A percentile compares a stretch with the other conserved stretches of the same genome.
Evolutionary conservation across 1,284 basidiomycete genomes (phyloP).

Genomic region (Hymenochaete sp.): DNA sequence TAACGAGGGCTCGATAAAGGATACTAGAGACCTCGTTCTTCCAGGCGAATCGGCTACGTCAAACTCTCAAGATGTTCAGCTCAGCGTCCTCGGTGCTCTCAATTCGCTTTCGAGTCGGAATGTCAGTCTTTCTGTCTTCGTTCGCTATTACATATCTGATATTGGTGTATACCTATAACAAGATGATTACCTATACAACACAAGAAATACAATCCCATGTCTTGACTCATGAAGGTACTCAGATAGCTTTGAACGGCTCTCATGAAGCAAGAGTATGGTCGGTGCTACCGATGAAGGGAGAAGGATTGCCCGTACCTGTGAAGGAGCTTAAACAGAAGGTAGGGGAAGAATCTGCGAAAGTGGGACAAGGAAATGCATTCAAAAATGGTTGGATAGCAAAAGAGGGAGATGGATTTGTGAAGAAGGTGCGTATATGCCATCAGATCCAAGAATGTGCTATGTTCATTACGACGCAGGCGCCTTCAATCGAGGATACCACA

Average conservation of each 20-base stretch:
- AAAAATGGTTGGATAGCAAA: slow-evolving; percentile 97
- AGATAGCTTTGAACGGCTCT: slow-evolving; percentile 76
- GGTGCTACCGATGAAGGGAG: slow-evolving; percentile 65
- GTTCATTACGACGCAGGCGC: slow-evolving; percentile 33
- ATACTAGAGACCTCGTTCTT: slow-evolving; percentile 66
- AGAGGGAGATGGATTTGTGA: slow-evolving; percentile 82
- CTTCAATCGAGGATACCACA: slow-evolving; percentile 65
- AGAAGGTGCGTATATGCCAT: slow-evolving; percentile 37
- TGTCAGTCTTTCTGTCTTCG: slow-evolving; percentile 32
- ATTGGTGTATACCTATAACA: background rate
- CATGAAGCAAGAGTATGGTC: slow-evolving; percentile 91
- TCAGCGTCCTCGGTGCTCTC: slow-evolving; percentile 75
- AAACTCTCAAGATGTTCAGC: slow-evolving; percentile 66
- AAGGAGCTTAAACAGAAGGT: slow-evolving; percentile 65
- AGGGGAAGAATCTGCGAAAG: slow-evolving; percentile 79
- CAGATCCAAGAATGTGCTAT: slow-evolving; percentile 9
- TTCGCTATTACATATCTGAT: slow-evolving; percentile 12
- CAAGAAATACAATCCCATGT: slow-evolving; percentile 69
- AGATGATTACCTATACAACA: slow-evolving; percentile 84
- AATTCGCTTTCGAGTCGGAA: slow-evolving; percentile 84
- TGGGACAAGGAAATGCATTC: slow-evolving; percentile 93
- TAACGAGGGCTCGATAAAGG: slow-evolving; percentile 48
- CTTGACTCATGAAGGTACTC: slow-evolving; percentile 74
- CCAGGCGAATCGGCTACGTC: slow-evolving; percentile 55
- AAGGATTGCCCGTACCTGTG: slow-evolving; percentile 55